A percentile compares a stretch with the other conserved stretches of the same genome.
These are phyloP conservation scores for Ophiostoma australiae DNA, from an alignment of 2,329 filamentous ascomycete genomes.

Conservation along the genomic window DNA sequence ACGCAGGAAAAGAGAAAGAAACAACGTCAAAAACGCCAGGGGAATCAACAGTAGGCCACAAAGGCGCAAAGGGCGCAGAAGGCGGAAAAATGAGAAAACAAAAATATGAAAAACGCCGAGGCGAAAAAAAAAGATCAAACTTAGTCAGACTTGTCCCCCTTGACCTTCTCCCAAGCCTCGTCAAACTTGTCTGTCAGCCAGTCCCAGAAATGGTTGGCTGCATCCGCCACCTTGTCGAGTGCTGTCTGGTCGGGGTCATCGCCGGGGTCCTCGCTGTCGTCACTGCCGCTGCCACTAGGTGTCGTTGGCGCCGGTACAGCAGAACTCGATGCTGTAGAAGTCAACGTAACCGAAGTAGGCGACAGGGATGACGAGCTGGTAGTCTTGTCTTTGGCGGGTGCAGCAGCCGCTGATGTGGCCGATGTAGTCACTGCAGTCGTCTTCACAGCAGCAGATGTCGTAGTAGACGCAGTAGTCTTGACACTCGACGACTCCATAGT, in stretches of 20 bases:
- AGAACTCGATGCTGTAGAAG: neutral
- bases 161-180: slow-evolving; percentile 45
- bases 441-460: slow-evolving; percentile 37
- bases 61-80: neutral
- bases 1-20: neutral
- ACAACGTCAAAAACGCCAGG: neutral
- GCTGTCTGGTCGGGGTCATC: slow-evolving; percentile 29
- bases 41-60: neutral
- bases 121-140: neutral
- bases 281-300: slow-evolving; percentile 26
- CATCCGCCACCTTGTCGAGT: slow-evolving; percentile 32
- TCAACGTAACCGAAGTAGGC: slow-evolving; percentile 20
- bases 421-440: slow-evolving; percentile 19
- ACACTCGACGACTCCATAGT: slow-evolving; percentile 18
- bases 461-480: slow-evolving; percentile 8
- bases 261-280: neutral
- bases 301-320: slow-evolving; percentile 26
- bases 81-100: neutral
- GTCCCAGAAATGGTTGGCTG: slow-evolving; percentile 43
- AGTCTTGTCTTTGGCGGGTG: slow-evolving; percentile 20
- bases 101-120: neutral
- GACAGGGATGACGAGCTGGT: slow-evolving; percentile 16
- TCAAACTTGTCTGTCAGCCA: slow-evolving; percentile 49
- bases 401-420: neutral
- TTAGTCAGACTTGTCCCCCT: slow-evolving; percentile 23